Evolutionary conservation across 768 basidiomycete genomes (phyloP), one percentile per base, ranked within the genome.

Genomic region (Neoboletus brunneissimus): DNA sequence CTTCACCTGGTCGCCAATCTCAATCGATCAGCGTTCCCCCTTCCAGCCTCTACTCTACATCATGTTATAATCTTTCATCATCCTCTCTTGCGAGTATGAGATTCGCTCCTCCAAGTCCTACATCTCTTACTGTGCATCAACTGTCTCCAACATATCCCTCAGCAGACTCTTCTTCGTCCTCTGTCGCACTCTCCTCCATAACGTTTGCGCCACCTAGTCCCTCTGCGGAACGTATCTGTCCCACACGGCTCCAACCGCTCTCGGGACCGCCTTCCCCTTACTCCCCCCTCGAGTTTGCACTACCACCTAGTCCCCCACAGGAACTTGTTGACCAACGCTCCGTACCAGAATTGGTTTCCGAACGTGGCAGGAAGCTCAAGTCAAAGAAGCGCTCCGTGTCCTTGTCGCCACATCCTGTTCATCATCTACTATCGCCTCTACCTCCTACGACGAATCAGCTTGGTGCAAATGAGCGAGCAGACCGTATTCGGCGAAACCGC

Each of bases 361-460:
- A 67, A 23, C 75, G 77, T 29, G 65, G 62, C 18, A 49, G 63
- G 32, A 68, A 41, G n/a, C 27, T 44, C 23, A 59, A 57, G 23
- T 27, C 63, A 10, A 59, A 56, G 22, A 72, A 68, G 51, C 70
- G 72, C 8, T 67, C 72, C 16, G 29, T 61, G 16, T 73, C 68
- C 2, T 49, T 65, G 35, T 73, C 72, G n/a, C 72, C 73, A 5
- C 60, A 53, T 16, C 58, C 62, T 22, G 27, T 50, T 23, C 60
- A 55, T 31, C 37, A 56, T 20, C 16, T 44, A 3, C 48, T 53
- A 22, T 59, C 59, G n/a, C 49, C 68, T 22, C 72, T 81, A 22
- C 86, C 87, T 0, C 82, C 84, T 1, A 88, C 87, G 3, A 85
- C 84, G 5, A 91, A 92, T 71, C 72, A 79, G 59, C 83, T 91